A percentile compares a stretch with the other conserved stretches of the same genome.
Evolutionary conservation across 768 basidiomycete genomes (phyloP).

Genomic region (Hemileccinum impolitum): DNA sequence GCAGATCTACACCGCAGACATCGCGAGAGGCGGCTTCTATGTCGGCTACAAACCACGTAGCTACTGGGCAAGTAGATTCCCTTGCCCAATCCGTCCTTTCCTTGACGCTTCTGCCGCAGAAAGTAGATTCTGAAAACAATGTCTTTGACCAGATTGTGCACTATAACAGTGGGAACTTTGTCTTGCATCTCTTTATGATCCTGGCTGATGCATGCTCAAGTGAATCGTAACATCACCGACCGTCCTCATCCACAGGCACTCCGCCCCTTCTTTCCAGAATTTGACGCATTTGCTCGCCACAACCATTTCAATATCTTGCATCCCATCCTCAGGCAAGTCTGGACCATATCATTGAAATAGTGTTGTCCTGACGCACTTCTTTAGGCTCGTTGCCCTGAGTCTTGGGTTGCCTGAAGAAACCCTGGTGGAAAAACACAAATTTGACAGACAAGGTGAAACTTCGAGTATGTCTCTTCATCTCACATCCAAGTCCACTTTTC

Average conservation of each 20-base stretch:
- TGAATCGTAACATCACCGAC: constrained; percentile 43
- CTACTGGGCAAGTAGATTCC: constrained; percentile 40
- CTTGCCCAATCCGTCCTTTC: neutral
- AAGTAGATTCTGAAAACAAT: constrained; percentile 46
- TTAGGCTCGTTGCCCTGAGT: constrained; percentile 46
- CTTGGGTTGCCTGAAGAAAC: constrained; percentile 53
- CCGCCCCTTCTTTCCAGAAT: constrained; percentile 48
- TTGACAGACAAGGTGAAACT: constrained; percentile 37
- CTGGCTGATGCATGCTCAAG: constrained; percentile 25
- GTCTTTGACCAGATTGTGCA: constrained; percentile 63
- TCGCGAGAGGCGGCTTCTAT: constrained; percentile 42
- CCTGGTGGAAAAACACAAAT: constrained; percentile 46
- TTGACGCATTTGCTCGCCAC: constrained; percentile 47
- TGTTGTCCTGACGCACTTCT: neutral
- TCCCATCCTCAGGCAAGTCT: constrained; percentile 40
- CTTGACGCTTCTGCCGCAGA: constrained; percentile 32
- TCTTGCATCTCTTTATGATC: neutral
- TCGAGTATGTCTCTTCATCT: constrained; percentile 27
- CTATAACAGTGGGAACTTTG: constrained; percentile 46
- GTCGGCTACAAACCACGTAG: constrained; percentile 48
- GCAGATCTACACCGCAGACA: constrained; percentile 33
- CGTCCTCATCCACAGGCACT: constrained; percentile 46
- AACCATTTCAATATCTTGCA: constrained; percentile 51
- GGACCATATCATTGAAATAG: neutral
- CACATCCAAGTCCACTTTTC: neutral